Base-by-base conservation (phyloP, 768 basidiomycete genomes). In the Sarcomyxa edulis region DNA sequence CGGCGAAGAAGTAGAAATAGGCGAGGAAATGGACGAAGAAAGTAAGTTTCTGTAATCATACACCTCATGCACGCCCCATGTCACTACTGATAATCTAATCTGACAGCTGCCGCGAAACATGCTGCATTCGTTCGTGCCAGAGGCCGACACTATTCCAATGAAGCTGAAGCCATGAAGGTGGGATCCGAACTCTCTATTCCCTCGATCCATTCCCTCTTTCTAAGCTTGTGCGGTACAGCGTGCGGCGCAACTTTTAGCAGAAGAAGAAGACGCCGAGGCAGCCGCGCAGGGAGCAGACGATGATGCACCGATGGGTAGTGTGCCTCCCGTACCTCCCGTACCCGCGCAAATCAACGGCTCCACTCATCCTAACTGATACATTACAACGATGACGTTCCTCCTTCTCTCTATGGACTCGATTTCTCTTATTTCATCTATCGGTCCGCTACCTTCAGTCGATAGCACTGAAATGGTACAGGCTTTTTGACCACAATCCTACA, bases 121-220 rank as follows among this genome's bases (percentile, higher is more conserved):
- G 85, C 81, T 10, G 89, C 69, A 16, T 92, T 92, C 51, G 69
- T 90, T 22, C 75, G 76, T 47, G 88, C 87, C 16, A 74, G 89
- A 16, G 85, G 84, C 38, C 70, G 85, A 39, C 90, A 92, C 52
- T 92, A 92, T 50, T 90, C 88, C 5, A 91, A 92, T 35, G 90
- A 93, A 55, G 90, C 86, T 1, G 85, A 91, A 55, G 90, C 88
- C 12, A 91, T 93, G 90, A 91, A 91, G 78, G 88, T 84, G 59
- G 32, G 59, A n/a, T 33, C 34, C n/a, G 31, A 29, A 14, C 34
- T 30, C 14, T 45, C 33, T 19, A 12, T 3, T 15, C 35, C 24
- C 9, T 25, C 16, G 6, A n/a, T 40, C 42, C 36, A n/a, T 27
- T 35, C 19, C 20, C 31, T 38, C 40, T 44, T 42, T 25, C 19